These are phyloP conservation scores for Pseudopediastrum boryanum DNA, from an alignment of 139 green algal species.

Conservation along the genomic window DNA sequence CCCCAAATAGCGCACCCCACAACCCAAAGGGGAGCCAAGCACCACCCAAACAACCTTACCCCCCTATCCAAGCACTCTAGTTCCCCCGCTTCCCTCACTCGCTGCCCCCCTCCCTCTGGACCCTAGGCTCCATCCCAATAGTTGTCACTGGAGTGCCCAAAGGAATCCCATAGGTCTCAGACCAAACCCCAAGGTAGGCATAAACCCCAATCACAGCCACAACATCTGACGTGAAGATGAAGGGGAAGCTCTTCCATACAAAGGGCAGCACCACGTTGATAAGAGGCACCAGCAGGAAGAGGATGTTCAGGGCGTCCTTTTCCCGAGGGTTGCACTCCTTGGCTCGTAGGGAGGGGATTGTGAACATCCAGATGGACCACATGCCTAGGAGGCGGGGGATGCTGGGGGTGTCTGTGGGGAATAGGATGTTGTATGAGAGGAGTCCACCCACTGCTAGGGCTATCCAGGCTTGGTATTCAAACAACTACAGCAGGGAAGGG, in stretches of 20 bases:
- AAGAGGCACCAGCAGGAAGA: constrained; percentile 93
- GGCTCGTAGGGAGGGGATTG: constrained; percentile 89
- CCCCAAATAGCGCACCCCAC: too few species aligned
- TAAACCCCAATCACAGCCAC: constrained; percentile 78
- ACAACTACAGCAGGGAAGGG: constrained; percentile 52
- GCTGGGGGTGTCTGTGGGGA: constrained; percentile 89
- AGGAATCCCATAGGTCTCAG: constrained; percentile 23
- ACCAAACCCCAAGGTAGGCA: constrained; percentile 70
- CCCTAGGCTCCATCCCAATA: too few species aligned
- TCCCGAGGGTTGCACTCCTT: constrained; percentile 88
- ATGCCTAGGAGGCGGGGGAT: constrained; percentile 95
- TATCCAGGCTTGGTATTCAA: constrained; percentile 87
- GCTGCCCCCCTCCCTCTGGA: too few species aligned
- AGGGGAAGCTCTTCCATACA: constrained; percentile 91
- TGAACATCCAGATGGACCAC: constrained; percentile 99
- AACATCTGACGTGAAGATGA: constrained; percentile 91
- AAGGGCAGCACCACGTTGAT: constrained; percentile 95
- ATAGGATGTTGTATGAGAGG: constrained; percentile 96
- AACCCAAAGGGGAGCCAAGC: too few species aligned
- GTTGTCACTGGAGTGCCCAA: constrained; percentile 8
- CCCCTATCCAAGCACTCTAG: too few species aligned
- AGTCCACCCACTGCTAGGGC: constrained; percentile 76
- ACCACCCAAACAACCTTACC: too few species aligned
- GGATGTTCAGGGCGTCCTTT: constrained; percentile 96
- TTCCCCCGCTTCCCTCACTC: too few species aligned